These are phyloP conservation scores for Anthracocystis walkeri DNA, from an alignment of 1,284 basidiomycete species.

Conservation along the genomic window DNA sequence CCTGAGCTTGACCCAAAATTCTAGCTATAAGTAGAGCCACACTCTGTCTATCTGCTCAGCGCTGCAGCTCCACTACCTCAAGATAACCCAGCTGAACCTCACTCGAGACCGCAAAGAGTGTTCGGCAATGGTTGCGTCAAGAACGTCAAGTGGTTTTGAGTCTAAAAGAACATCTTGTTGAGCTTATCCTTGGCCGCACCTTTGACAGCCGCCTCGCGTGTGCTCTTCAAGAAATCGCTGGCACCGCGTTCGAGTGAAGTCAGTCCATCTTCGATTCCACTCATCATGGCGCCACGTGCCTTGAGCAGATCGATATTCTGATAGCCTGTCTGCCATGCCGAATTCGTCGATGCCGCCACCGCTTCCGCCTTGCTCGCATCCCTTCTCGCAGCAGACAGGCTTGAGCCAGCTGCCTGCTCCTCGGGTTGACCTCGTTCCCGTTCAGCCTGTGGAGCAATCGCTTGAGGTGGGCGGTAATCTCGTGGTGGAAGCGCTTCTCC, in stretches of 20 bases:
- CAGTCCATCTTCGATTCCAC: slow-evolving; percentile 58
- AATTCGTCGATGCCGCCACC: slow-evolving; percentile 35
- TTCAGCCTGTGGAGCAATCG: slow-evolving; percentile 1
- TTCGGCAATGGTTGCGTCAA: neutral
- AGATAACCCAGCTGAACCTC: no score
- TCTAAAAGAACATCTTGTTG: slow-evolving; percentile 50
- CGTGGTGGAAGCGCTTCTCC: slow-evolving; percentile 33
- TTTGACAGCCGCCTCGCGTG: slow-evolving; percentile 59
- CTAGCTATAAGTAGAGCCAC: no score
- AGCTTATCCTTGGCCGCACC: slow-evolving; percentile 59
- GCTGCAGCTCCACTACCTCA: no score
- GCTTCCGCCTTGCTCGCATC: slow-evolving; percentile 40
- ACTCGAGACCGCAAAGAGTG: no score
- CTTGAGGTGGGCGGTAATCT: slow-evolving; percentile 24
- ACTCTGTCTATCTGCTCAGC: no score
- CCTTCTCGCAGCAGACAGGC: slow-evolving; percentile 17
- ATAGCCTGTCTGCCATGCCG: slow-evolving; percentile 31
- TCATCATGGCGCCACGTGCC: slow-evolving; percentile 56
- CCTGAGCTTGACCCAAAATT: neutral
- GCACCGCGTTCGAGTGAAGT: slow-evolving; percentile 55
- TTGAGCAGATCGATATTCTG: slow-evolving; percentile 54
- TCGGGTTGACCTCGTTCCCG: slow-evolving; percentile 1
- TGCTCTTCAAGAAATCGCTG: slow-evolving; percentile 59
- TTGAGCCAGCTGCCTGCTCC: slow-evolving; percentile 8
- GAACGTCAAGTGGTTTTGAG: neutral